These are phyloP conservation scores for Mytilinidion resinicola DNA, from an alignment of 495 filamentous ascomycete species.

Conservation along the genomic window DNA sequence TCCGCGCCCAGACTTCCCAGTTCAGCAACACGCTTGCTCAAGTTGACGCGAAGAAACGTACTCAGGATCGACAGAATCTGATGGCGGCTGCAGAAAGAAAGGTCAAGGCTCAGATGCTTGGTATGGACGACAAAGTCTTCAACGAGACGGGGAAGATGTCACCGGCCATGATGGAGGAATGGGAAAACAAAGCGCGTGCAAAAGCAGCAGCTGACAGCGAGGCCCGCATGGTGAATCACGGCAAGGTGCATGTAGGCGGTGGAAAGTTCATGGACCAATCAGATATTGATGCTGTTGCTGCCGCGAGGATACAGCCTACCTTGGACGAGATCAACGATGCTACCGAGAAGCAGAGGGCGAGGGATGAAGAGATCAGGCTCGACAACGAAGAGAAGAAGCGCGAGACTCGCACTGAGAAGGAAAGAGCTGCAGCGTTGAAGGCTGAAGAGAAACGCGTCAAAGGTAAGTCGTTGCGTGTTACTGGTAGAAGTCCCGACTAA, in stretches of 20 bases:
- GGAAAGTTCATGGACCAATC: constrained; percentile 71
- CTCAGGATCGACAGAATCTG: constrained; percentile 63
- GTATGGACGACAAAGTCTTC: constrained; percentile 73
- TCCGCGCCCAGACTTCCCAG: constrained; percentile 72
- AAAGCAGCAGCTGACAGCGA: constrained; percentile 62
- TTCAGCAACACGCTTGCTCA: constrained; percentile 61
- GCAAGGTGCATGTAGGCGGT: constrained; percentile 72
- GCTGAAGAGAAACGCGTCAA: constrained; percentile 47
- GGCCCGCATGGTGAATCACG: constrained; percentile 46
- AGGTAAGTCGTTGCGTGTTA: constrained; percentile 36
- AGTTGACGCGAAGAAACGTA: constrained; percentile 69
- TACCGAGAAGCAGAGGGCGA: constrained; percentile 59
- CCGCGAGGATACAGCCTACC: constrained; percentile 73
- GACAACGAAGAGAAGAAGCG: constrained; percentile 49
- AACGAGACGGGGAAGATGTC: constrained; percentile 70
- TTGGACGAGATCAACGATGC: constrained; percentile 82
- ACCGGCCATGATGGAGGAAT: constrained; percentile 61
- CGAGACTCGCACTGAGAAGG: constrained; percentile 41
- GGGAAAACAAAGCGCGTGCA: constrained; percentile 68
- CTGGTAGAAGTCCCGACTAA: not conserved
- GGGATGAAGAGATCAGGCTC: constrained; percentile 51
- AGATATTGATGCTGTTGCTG: constrained; percentile 76
- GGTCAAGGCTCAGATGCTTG: constrained; percentile 67
- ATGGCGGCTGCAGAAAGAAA: constrained; percentile 78
- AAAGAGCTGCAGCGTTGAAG: constrained; percentile 50